Evolutionary conservation across 495 filamentous ascomycete genomes (phyloP).

Genomic region (Amniculicola lignicola): DNA sequence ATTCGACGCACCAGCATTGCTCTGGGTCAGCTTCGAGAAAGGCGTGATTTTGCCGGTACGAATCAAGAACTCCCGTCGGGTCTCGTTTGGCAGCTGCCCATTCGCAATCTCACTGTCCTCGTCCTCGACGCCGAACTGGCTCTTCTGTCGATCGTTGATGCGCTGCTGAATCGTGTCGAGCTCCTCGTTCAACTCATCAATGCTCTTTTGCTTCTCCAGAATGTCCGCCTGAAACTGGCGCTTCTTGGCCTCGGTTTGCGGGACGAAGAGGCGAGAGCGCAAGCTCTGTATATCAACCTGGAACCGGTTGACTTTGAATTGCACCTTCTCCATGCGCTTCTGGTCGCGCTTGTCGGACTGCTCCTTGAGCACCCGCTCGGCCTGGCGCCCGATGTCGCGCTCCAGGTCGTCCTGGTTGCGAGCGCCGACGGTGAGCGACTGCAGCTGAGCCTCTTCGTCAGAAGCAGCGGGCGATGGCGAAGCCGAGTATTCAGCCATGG

Average conservation of each 20-base stretch:
- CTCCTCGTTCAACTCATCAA: constrained; percentile 62
- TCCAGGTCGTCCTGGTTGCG: constrained; percentile 76
- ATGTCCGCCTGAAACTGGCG: constrained; percentile 60
- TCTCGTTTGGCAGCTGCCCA: constrained; percentile 70
- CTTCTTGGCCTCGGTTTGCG: constrained; percentile 48
- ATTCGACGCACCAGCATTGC: constrained; percentile 55
- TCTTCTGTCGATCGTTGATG: constrained; percentile 66
- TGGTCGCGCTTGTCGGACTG: constrained; percentile 84
- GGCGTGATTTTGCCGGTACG: constrained; percentile 97
- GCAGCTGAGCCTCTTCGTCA: constrained; percentile 61
- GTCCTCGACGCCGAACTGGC: constrained; percentile 44
- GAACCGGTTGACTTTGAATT: constrained; percentile 51
- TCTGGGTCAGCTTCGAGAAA: constrained; percentile 65
- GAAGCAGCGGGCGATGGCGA: too few species aligned
- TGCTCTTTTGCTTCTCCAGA: constrained; percentile 57
- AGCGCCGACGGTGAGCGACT: constrained; percentile 66
- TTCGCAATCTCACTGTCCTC: constrained; percentile 47
- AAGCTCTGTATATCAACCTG: constrained; percentile 50
- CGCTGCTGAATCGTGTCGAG: constrained; percentile 72
- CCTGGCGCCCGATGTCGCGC: constrained; percentile 54
- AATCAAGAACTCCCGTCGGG: constrained; percentile 81
- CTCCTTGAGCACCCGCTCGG: constrained; percentile 71
- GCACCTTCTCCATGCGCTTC: constrained; percentile 77
- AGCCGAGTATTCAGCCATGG: too few species aligned
- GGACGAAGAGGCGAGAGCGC: constrained; percentile 51